These are phyloP conservation scores for Chaetomium sp. DNA, from an alignment of 2,329 filamentous ascomycete species.

Conservation along the genomic window DNA sequence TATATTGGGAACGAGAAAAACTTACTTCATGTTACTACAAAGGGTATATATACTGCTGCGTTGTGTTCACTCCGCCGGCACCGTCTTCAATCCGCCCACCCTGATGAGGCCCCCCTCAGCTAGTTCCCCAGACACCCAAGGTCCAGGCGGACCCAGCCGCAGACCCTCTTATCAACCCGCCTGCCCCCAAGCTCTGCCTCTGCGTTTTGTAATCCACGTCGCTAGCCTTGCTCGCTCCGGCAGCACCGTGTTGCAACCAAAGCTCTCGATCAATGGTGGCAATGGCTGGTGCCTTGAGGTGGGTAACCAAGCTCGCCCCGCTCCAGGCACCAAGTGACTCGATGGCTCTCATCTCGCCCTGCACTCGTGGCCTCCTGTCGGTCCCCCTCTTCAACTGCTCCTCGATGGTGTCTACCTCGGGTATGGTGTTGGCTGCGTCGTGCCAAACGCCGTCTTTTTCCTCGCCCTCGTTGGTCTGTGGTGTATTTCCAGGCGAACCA, in stretches of 20 bases:
- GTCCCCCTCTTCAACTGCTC: constrained; percentile 54
- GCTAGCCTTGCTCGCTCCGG: constrained; percentile 60
- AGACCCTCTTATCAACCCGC: constrained; percentile 49
- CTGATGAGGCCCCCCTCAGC: constrained; percentile 36
- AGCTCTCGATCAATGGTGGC: constrained; percentile 71
- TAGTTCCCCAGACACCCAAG: constrained; percentile 62
- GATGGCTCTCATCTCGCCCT: constrained; percentile 65
- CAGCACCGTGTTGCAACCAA: constrained; percentile 68
- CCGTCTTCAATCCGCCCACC: not conserved
- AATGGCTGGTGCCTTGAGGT: constrained; percentile 68
- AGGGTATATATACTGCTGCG: not conserved
- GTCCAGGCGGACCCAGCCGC: constrained; percentile 58
- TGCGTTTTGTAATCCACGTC: constrained; percentile 62
- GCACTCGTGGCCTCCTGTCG: constrained; percentile 47
- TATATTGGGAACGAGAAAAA: no score
- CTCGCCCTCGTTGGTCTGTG: constrained; percentile 33
- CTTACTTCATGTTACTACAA: not conserved
- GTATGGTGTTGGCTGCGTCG: constrained; percentile 48
- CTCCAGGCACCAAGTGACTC: constrained; percentile 74
- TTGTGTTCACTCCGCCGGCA: not conserved
- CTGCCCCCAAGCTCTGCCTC: constrained; percentile 65
- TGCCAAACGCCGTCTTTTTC: constrained; percentile 43
- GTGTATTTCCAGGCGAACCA: constrained; percentile 29
- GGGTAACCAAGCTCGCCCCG: constrained; percentile 70
- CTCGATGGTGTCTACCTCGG: constrained; percentile 61